Evolutionary conservation across 495 filamentous ascomycete genomes (phyloP).

Genomic region (Aspergillus heteromorphus): DNA sequence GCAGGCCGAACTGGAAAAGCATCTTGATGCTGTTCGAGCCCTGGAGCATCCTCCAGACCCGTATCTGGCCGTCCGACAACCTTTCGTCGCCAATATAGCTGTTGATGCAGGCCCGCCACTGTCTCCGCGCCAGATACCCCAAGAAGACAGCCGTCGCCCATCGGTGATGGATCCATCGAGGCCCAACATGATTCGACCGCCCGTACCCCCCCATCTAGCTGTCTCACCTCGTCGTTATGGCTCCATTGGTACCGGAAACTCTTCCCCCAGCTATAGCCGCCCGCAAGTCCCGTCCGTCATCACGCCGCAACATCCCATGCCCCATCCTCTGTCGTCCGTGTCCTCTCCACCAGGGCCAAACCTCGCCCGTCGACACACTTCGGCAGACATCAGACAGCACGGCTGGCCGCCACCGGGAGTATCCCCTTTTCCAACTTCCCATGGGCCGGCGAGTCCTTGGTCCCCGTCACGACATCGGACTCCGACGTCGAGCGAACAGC

Average conservation of each 20-base stretch:
- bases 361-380: conserved; percentile 82
- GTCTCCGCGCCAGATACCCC: conserved; percentile 85
- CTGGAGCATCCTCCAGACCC: conserved; percentile 76
- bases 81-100: conserved; percentile 67
- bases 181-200: conserved; percentile 52
- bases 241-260: conserved; percentile 69
- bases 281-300: conserved; percentile 65
- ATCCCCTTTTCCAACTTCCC: conserved; percentile 56
- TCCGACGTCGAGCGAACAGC: conserved; percentile 65
- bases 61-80: conserved; percentile 66
- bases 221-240: conserved; percentile 77
- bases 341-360: conserved; percentile 68
- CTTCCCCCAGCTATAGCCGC: conserved; percentile 61
- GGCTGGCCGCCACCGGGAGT: conserved; percentile 69
- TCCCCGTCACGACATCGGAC: conserved; percentile 75
- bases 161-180: conserved; percentile 36
- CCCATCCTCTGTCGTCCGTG: conserved; percentile 71
- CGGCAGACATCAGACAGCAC: conserved; percentile 87
- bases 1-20: conserved; percentile 80
- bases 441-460: conserved; percentile 62
- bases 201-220: conserved; percentile 70
- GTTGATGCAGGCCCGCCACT: conserved; percentile 69
- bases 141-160: conserved; percentile 75
- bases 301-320: conserved; percentile 58
- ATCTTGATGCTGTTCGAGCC: conserved; percentile 63